Evolutionary conservation across 2,329 filamentous ascomycete species (phyloP).

Genomic region (Pyrenochaeta sp.): DNA sequence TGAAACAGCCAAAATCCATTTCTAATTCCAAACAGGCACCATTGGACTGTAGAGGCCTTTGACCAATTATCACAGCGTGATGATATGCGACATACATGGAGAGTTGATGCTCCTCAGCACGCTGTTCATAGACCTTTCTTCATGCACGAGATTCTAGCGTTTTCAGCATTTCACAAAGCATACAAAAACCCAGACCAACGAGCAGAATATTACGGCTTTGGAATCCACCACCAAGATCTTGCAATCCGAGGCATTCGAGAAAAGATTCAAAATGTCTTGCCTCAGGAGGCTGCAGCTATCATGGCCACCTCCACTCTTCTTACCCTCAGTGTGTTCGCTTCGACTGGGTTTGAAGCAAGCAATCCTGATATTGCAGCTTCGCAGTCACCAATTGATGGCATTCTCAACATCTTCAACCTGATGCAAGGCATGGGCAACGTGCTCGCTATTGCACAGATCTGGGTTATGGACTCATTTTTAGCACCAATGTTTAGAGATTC

Average conservation of each 20-base stretch:
- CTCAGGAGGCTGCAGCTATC: constrained; percentile 39
- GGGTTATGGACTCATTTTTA: constrained; percentile 34
- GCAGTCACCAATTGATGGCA: constrained; percentile 35
- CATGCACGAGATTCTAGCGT: constrained; percentile 52
- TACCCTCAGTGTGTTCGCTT: constrained; percentile 41
- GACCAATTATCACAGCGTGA: constrained; percentile 30
- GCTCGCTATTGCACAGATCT: constrained; percentile 25
- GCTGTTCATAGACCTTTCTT: constrained; percentile 47
- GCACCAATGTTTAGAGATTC: constrained; percentile 28
- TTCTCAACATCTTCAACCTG: constrained; percentile 44
- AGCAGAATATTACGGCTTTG: constrained; percentile 40
- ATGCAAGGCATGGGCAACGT: constrained; percentile 45
- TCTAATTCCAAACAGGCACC: constrained; percentile 34
- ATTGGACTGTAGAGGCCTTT: constrained; percentile 41
- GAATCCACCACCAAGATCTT: constrained; percentile 47
- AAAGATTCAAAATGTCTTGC: constrained; percentile 35
- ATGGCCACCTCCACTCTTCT: constrained; percentile 42
- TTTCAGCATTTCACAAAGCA: constrained; percentile 50
- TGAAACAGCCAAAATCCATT: neutral
- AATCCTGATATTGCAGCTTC: constrained; percentile 8
- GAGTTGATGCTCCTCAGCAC: constrained; percentile 41
- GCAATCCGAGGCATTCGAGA: constrained; percentile 42
- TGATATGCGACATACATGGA: constrained; percentile 43
- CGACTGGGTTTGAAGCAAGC: constrained; percentile 33
- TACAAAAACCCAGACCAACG: constrained; percentile 34